Evolutionary conservation across 176 grass and related monocot genomes (phyloP), one percentile per base, ranked within the genome.

Genomic region (Tillandsia fasciculata): DNA sequence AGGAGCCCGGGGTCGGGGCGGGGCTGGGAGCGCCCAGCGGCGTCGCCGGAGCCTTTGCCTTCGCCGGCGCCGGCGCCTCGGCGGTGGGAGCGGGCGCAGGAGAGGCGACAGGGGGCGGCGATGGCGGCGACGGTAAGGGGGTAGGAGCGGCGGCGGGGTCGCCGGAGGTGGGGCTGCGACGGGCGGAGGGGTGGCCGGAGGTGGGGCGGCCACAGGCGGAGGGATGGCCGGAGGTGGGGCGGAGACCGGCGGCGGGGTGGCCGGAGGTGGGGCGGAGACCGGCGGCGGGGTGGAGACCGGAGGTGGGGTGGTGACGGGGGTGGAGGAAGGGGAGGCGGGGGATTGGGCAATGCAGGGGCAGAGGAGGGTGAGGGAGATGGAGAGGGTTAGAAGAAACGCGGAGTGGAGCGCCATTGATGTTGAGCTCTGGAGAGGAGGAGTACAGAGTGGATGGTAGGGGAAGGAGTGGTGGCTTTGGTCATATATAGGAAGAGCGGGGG

Each of bases 291-390:
- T 24, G 24, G 24, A 20, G 20, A 20, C 24, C 66, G 69, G 18
- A 63, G 69, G 14, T 78, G 33, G 12, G 42, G 66, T 33, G 14
- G 33, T 12, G 65, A 47, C 13, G 76, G 70, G 13, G 29, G 78
- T 33, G 78, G 78, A 12, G 74, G 63, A 11, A 74, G 84, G 50
- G 56, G 2, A 2, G 77, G 86, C 50, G 64, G 78, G 86, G 33
- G 86, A 75, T 76, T 89, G 86, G 42, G 86, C 86, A n/a, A 76
- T 69, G 86, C 82, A 76, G 51, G 86, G 68, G 56, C 72, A 76
- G 75, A 89, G 50, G 42, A 89, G 65, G 65, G 12, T 2, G 15
- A 67, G 7, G 65, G 65, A 67, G 15, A 67, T 67, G 65, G 42
- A 33, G 33, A 67, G 65, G 48, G 29, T 15, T 49, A 23, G 17